A percentile compares a stretch with the other conserved stretches of the same genome.
Evolutionary conservation across 176 grass and related monocot genomes (phyloP).

Genomic region (Miscanthus lutarioriparius): DNA sequence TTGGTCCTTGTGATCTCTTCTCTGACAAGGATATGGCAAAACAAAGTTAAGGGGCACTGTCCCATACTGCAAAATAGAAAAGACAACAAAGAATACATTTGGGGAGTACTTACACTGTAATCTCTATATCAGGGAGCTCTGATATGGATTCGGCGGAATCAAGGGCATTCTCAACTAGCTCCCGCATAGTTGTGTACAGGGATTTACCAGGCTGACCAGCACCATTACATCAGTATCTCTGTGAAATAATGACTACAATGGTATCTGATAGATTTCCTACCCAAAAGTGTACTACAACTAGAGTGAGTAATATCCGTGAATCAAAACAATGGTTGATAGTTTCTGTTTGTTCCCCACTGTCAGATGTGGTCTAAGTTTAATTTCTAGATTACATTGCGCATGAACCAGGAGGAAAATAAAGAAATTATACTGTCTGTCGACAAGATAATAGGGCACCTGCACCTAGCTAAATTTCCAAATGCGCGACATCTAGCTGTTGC

Average conservation of each 20-base stretch:
- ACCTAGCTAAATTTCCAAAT: not conserved
- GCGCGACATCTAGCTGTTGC: not conserved
- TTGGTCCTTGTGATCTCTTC: constrained; percentile 94
- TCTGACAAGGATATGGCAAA: constrained; percentile 39
- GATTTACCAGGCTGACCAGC: constrained; percentile 83
- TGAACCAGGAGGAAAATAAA: not conserved
- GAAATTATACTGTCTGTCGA: not conserved
- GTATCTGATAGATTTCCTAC: not conserved
- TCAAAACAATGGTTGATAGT: not conserved
- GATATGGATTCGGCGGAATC: constrained; percentile 96
- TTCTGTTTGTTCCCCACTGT: not conserved
- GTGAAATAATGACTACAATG: not conserved
- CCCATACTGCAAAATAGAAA: constrained; percentile 1
- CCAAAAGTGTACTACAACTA: not conserved
- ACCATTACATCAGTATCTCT: not conserved
- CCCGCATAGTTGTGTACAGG: constrained; percentile 87
- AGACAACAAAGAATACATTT: not conserved
- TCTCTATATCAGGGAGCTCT: constrained; percentile 70
- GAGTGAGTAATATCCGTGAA: not conserved
- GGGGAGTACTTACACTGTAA: constrained; percentile 62
- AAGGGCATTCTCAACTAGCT: constrained; percentile 97
- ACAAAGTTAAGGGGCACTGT: not conserved
- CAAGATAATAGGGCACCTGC: not conserved
- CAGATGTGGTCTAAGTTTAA: not conserved
- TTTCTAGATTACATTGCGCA: not conserved